A percentile compares a stretch with the other conserved stretches of the same genome.
phyloP scores from a whole-genome alignment of 768 basidiomycete species.

The Termitomyces sp. region DNA sequence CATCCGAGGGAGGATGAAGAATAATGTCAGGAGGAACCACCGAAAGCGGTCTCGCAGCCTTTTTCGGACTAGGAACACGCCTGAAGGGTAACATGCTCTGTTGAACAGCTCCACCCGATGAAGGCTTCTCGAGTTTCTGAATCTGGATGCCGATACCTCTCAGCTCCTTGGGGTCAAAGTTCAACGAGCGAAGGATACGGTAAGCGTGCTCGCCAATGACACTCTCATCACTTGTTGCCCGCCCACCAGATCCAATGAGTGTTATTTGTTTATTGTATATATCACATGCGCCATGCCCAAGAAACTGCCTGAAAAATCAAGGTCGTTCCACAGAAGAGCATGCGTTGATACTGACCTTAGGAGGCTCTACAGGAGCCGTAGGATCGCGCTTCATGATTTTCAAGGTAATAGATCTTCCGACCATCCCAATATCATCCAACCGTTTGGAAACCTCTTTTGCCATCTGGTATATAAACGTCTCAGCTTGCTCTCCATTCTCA shows the following conservation, averaged over 20 bases:
- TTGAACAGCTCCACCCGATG: constrained; percentile 24
- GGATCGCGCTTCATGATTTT: constrained; percentile 88
- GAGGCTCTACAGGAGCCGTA: constrained; percentile 79
- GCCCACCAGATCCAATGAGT: constrained; percentile 53
- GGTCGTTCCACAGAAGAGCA: background rate
- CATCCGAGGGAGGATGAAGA: constrained; percentile 16
- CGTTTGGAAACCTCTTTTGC: constrained; percentile 71
- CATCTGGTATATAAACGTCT: constrained; percentile 72
- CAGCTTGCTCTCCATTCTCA: constrained; percentile 73
- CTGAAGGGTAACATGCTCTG: constrained; percentile 63
- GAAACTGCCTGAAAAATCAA: constrained; percentile 48
- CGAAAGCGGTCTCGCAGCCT: constrained; percentile 6
- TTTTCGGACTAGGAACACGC: constrained; percentile 11
- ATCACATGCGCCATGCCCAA: constrained; percentile 87
- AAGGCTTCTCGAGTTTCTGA: constrained; percentile 70
- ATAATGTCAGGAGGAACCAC: constrained; percentile 9
- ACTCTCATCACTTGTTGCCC: constrained; percentile 66
- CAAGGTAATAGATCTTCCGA: constrained; percentile 72
- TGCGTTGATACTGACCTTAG: constrained; percentile 56
- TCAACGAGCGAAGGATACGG: constrained; percentile 64
- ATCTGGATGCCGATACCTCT: constrained; percentile 90
- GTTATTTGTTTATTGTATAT: constrained; percentile 70
- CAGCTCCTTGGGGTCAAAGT: constrained; percentile 81
- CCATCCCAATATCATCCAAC: constrained; percentile 60
- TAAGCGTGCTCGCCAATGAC: constrained; percentile 75